These are phyloP conservation scores for Microcyclosporella mali DNA, from an alignment of 2,329 filamentous ascomycete species.

Conservation along the genomic window DNA sequence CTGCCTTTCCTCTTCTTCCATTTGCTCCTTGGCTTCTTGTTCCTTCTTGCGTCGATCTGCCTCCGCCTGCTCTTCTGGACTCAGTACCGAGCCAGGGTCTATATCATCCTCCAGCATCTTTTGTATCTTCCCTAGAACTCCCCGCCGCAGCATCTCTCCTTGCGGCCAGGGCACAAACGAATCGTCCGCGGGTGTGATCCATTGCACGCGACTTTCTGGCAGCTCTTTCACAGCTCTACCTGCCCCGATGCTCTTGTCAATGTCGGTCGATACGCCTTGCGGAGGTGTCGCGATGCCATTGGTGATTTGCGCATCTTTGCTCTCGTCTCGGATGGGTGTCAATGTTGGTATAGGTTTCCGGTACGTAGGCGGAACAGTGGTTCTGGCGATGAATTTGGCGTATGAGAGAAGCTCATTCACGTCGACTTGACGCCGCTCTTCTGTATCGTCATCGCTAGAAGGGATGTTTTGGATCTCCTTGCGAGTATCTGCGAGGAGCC, in stretches of 20 bases:
- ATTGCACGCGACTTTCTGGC: slow-evolving; percentile 33
- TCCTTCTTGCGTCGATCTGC: slow-evolving; percentile 30
- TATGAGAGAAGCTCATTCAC: slow-evolving; percentile 71
- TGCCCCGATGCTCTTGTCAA: slow-evolving; percentile 11
- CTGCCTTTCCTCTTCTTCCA: slow-evolving; percentile 25
- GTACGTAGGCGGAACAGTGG: slow-evolving; percentile 63
- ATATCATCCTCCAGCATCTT: slow-evolving; percentile 56
- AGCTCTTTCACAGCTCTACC: slow-evolving; percentile 22
- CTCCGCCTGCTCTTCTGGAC: slow-evolving; percentile 40
- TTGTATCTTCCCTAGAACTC: slow-evolving; percentile 59
- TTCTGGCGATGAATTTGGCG: slow-evolving; percentile 72
- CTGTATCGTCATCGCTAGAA: slow-evolving; percentile 43
- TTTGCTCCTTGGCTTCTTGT: slow-evolving; percentile 37
- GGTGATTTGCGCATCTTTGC: slow-evolving; percentile 18
- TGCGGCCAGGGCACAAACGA: slow-evolving; percentile 71
- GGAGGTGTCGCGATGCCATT: slow-evolving; percentile 31
- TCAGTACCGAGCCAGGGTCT: slow-evolving; percentile 46
- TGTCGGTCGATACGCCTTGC: slow-evolving; percentile 9
- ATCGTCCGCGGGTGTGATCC: slow-evolving; percentile 39
- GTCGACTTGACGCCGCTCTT: slow-evolving; percentile 47
- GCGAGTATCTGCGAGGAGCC: slow-evolving; percentile 64
- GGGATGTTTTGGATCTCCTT: slow-evolving; percentile 63
- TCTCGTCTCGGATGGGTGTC: slow-evolving; percentile 5
- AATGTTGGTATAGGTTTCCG: slow-evolving; percentile 18
- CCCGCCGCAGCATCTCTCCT: slow-evolving; percentile 61